phyloP scores from a whole-genome alignment of 257 asterid genomes.

The Nicotiana otophora region DNA sequence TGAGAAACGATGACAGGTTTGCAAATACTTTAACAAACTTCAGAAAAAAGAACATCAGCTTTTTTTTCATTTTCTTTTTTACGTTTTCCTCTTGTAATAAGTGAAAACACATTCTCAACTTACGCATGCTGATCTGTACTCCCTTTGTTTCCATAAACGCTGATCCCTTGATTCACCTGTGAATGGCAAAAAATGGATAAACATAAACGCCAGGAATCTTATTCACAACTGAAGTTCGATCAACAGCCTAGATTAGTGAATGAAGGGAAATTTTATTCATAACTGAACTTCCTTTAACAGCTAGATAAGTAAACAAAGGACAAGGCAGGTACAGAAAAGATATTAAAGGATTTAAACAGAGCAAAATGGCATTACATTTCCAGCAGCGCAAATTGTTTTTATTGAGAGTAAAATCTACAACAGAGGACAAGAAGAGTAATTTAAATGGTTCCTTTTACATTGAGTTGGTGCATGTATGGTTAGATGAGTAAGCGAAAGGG shows the following conservation, averaged over 20 bases:
- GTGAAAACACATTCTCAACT: conserved; percentile 17
- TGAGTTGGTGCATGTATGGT: neutral
- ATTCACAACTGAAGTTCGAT: neutral
- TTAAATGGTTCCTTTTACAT: neutral
- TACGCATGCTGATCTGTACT: conserved; percentile 99
- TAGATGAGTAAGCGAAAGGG: neutral
- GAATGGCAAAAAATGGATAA: neutral
- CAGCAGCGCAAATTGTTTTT: neutral
- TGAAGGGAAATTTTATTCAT: neutral
- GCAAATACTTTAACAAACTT: neutral
- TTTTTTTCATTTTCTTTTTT: neutral
- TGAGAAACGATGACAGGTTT: neutral
- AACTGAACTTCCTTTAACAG: neutral
- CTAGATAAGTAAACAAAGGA: neutral
- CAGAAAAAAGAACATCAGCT: neutral
- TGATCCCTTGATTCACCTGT: conserved; percentile 93
- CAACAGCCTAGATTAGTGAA: neutral
- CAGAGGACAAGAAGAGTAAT: neutral
- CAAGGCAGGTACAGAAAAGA: neutral
- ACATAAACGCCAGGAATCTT: conserved; percentile 2
- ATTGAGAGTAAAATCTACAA: neutral
- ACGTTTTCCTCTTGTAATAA: neutral
- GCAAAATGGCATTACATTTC: neutral
- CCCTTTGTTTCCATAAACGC: conserved; percentile 98
- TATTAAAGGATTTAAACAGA: neutral